phyloP scores from a whole-genome alignment of 306 rosid species.

The Acacia crassicarpa region DNA sequence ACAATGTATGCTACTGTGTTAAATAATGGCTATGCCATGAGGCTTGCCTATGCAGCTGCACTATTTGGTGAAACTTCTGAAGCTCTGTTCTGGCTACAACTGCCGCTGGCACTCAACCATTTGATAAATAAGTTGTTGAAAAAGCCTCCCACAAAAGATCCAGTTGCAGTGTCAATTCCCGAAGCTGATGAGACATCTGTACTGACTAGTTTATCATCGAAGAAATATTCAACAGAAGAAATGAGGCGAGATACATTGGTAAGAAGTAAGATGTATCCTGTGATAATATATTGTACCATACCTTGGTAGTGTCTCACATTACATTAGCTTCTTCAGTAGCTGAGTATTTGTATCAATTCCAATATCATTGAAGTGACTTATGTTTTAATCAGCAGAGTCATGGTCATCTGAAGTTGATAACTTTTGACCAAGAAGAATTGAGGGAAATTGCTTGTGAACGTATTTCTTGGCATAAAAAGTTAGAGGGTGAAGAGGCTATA shows the following conservation, averaged over 20 bases:
- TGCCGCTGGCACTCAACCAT: constrained; percentile 80
- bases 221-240: constrained; percentile 62
- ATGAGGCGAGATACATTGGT: constrained; percentile 57
- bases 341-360: constrained; percentile 1
- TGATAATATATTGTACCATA: background rate
- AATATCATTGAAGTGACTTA: constrained; percentile 28
- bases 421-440: constrained; percentile 85
- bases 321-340: constrained; percentile 11
- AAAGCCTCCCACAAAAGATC: constrained; percentile 56
- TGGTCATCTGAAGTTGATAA: constrained; percentile 76
- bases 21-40: constrained; percentile 73
- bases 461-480: constrained; percentile 87
- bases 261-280: constrained; percentile 41
- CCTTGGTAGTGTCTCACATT: constrained; percentile 28
- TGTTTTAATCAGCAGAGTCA: constrained; percentile 60
- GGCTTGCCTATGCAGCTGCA: constrained; percentile 92
- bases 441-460: constrained; percentile 90
- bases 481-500: constrained; percentile 90
- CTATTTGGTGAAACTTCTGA: constrained; percentile 86
- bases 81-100: constrained; percentile 93
- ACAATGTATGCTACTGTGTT: constrained; percentile 81
- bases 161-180: constrained; percentile 40
- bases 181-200: constrained; percentile 68
- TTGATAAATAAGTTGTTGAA: constrained; percentile 63
- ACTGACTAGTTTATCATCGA: constrained; percentile 73